Base-by-base conservation (phyloP, 2,329 filamentous ascomycete species). In the Emergomyces africanus region DNA sequence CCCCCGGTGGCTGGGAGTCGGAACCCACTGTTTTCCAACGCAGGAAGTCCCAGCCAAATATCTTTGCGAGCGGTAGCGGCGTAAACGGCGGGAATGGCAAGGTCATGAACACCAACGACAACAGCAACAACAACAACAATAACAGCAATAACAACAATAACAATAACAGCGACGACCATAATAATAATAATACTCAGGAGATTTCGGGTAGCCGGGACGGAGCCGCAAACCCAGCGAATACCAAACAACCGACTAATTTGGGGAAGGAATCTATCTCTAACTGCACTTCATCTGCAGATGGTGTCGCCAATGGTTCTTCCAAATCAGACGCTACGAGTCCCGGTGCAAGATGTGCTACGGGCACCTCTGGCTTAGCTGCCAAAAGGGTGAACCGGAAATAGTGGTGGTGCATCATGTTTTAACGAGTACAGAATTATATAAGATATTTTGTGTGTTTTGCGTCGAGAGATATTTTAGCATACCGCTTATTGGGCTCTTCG, bases 211-310 rank as follows among this genome's bases (percentile, higher is more conserved):
- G 3, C 23, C 53, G 23, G 5, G 53, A 55, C 25, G 37, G 53
- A 18, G 23, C 12, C 1, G 20, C 20, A 14, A 55, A 14, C 39
- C n/a, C 35, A 4, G 53, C 37, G 2, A 55, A 20, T 30, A 5
- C 15, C 12, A 55, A 55, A 28, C 39, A 42, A 28, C 8, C 18
- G 20, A 18, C 53, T 41, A 10, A 3, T 54, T 18, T 20, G 9
- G 53, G 20, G 20, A 55, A 55, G 60, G 54, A 59, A 33, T 54
- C 57, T 28, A 33, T 20, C 30, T 20, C n/a, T 5, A 50, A 54
- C 5, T 51, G 54, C 28, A 44, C 60, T 28, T 59, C 60, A 20
- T 59, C 60, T 5, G 54, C 57, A 23, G 57, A 54, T 49, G 57
- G 42, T 20, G 20, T 57, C n/a, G 37, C 60, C 10, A 57, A 59